Conservation (phyloP, 2,329 filamentous ascomycete species). For the Aphanoascus verrucosus region DNA sequence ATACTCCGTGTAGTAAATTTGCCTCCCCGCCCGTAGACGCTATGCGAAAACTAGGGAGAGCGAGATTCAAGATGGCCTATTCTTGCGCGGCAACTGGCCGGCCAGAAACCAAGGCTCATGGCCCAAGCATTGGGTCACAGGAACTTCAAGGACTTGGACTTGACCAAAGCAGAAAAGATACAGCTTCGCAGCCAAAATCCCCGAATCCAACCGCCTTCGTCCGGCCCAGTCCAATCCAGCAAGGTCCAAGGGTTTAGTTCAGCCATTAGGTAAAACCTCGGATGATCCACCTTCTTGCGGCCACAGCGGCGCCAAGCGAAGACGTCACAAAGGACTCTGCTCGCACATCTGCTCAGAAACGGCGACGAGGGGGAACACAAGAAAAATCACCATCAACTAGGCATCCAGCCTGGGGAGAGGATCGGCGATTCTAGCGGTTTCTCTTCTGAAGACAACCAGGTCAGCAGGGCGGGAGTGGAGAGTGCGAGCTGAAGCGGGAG, state of each 20-base stretch:
- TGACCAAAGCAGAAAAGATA: no score
- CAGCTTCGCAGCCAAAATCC: neutral
- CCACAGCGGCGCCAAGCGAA: neutral
- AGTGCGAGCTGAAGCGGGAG: neutral
- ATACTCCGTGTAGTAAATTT: neutral
- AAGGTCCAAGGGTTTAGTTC: neutral
- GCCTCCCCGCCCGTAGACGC: neutral
- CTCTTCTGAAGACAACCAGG: neutral
- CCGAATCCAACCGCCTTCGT: conserved; percentile 3
- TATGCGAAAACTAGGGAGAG: neutral
- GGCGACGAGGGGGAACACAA: neutral
- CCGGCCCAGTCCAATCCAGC: neutral
- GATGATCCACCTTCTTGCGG: neutral
- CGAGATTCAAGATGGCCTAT: neutral
- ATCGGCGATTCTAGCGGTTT: neutral
- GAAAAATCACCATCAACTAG: neutral
- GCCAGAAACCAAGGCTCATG: neutral
- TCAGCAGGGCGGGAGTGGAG: neutral
- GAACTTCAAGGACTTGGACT: no score
- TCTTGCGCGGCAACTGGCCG: neutral
- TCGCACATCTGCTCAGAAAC: neutral
- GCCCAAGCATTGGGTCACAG: neutral
- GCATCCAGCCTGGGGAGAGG: neutral
- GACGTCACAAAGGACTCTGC: neutral
- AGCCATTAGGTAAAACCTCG: neutral